Evolutionary conservation across 1,139 yeast genomes (phyloP), one percentile per base, ranked within the genome.

Genomic region (Taphrina communis): DNA sequence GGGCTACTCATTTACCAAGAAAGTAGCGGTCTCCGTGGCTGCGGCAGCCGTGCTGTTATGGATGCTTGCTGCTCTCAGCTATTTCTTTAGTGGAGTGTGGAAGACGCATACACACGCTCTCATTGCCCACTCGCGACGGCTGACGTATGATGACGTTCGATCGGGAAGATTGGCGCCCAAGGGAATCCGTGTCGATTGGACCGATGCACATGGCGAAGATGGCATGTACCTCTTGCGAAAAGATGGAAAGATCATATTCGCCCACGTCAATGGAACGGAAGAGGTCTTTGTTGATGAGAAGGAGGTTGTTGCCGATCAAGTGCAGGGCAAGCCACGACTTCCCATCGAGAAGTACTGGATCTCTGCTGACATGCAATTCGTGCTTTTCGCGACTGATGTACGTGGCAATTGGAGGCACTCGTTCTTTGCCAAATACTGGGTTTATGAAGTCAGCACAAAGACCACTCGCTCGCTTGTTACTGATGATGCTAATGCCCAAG

Each of bases 401-500:
- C 79, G 82, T 42, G 80, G 82, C 65, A 84, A 85, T 73, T 93
- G 90, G 86, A 83, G 99, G 72, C 94, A 92, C 76, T 93, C 97
- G 1, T 80, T 87, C 0, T 80, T 80, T 66, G 88, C 89, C 0
- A 74, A 80, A 46, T 91, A 86, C 77, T 93, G 95, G 91, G 69
- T 89, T 2, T 79, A 81, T 67, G 85, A 87, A 71, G 72, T 83
- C 6, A 75, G 72, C 0, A 75, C 80, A 0, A 78, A 80, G 9
- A 72, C 73, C 1, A 77, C 81, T 36, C 75, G 73, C 7, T 46
- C 61, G n/a, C 46, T 63, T 7, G 59, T 63, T 12, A 52, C 67
- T 6, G 56, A 42, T 14, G 41, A 63, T 12, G 53, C 36, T 41
- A 57, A 63, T 19, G 67, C 67, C 21, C 35, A 31, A 14, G 42